Evolutionary conservation across 768 basidiomycete species (phyloP), one percentile per base, ranked within the genome.

Genomic region (Mycena olivaceomarginata): DNA sequence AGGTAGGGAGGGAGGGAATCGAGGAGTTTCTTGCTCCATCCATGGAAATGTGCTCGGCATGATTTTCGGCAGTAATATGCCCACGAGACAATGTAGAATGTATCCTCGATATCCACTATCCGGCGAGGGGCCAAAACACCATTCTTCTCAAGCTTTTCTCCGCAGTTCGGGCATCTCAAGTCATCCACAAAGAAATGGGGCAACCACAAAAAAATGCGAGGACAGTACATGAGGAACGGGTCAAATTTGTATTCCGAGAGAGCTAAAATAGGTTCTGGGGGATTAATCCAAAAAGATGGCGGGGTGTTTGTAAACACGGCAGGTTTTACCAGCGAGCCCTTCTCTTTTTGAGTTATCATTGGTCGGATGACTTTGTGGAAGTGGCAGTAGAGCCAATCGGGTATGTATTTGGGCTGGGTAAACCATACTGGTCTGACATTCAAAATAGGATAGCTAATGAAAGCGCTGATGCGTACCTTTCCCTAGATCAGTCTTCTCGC

Each of bases 1-100:
- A 81, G 22, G 41, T 79, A 81, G 15, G 65, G 43, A 8, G 80
- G 80, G 20, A 82, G 77, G 16, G 81, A 79, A 7, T 69, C 40
- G 20, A 81, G n/a, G 16, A 82, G 57, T 60, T 53, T 39, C 12
- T 51, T 16, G 11, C 66, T 67, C 79, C 81, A 82, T 18, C 78
- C 80, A 2, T 79, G 69, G 45, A 79, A 81, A 64, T 79, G 64
- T 2, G 72, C 25, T 18, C 46, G 48, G 41, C 82, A 83, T 0
- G 78, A 60, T 11, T 80, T 56, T 2, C 80, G 75, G 56, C 83
- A 82, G 66, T 82, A 83, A 22, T 82, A 83, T 31, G 39, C 57
- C 83, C 83, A 82, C 0, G 82, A 62, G 37, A 83, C 71, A 66
- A 83, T 80, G 41, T 80, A 82, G 62, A 82, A 83, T 40, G 10